A percentile compares a stretch with the other conserved stretches of the same genome.
Conservation (phyloP, 495 filamentous ascomycete genomes). For the Pyrenopolyporus hunteri region DNA sequence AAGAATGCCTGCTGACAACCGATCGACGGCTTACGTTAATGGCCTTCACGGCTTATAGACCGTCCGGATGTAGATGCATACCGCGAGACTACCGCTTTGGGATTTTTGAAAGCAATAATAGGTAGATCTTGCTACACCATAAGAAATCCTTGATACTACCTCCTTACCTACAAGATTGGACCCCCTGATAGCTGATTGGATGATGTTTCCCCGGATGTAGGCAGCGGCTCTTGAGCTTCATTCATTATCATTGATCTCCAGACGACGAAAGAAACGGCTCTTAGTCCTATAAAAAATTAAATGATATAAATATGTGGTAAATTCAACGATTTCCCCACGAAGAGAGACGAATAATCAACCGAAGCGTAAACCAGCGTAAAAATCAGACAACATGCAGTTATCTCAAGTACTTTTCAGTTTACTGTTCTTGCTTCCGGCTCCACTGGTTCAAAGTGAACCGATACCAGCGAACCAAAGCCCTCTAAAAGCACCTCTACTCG, state of each 20-base stretch:
- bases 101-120: neutral
- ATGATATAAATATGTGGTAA: neutral
- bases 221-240: too few relatives aligned
- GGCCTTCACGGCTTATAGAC: neutral
- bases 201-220: too few relatives aligned
- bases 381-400: constrained; percentile 4
- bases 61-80: constrained; percentile 2
- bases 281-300: too few relatives aligned
- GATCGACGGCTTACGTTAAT: neutral
- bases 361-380: neutral
- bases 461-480: neutral
- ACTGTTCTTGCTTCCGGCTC: neutral
- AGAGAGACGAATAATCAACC: neutral
- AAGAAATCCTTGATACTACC: neutral
- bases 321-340: neutral
- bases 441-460: constrained; percentile 11
- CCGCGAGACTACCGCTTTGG: constrained; percentile 2
- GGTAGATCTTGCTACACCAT: neutral
- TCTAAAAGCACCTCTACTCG: constrained; percentile 4
- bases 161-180: neutral
- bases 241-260: too few relatives aligned
- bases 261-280: too few relatives aligned
- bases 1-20: neutral
- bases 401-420: constrained; percentile 6
- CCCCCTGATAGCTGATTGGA: neutral